A percentile compares a stretch with the other conserved stretches of the same genome.
Evolutionary conservation across 768 basidiomycete species (phyloP).

Genomic region (Termitomyces sp.): DNA sequence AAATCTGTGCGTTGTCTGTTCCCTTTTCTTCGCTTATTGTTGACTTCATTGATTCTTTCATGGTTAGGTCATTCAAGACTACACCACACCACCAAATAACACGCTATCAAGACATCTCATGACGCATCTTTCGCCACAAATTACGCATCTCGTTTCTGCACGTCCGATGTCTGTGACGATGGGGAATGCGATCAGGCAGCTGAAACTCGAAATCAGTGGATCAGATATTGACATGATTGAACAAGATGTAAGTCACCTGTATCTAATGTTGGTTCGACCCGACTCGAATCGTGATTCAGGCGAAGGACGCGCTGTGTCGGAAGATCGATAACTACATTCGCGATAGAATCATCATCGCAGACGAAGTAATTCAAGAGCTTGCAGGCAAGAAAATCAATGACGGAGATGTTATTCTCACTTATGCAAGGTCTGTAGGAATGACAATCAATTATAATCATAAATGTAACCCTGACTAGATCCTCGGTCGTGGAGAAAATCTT

Average conservation of each 20-base stretch:
- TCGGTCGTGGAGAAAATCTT: slow-evolving; percentile 92
- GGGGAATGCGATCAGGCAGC: slow-evolving; percentile 90
- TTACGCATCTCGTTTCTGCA: slow-evolving; percentile 81
- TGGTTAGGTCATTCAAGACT: slow-evolving; percentile 81
- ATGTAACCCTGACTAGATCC: slow-evolving; percentile 47
- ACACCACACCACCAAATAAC: slow-evolving; percentile 79
- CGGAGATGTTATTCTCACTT: slow-evolving; percentile 89
- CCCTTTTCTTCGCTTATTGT: slow-evolving; percentile 1
- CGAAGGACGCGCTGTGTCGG: slow-evolving; percentile 75
- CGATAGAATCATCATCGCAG: slow-evolving; percentile 90
- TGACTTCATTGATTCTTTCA: slow-evolving; percentile 2
- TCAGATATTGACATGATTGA: slow-evolving; percentile 92
- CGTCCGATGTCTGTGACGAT: slow-evolving; percentile 90
- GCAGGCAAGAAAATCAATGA: slow-evolving; percentile 93
- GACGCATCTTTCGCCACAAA: slow-evolving; percentile 90
- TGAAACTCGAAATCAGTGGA: slow-evolving; percentile 92
- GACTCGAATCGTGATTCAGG: slow-evolving; percentile 39
- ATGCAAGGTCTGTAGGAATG: slow-evolving; percentile 61
- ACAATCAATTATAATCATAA: neutral
- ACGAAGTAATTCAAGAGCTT: slow-evolving; percentile 85
- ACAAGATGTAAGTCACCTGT: slow-evolving; percentile 62
- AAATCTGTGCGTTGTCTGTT: slow-evolving; percentile 61
- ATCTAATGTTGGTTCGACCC: neutral
- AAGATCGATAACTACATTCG: slow-evolving; percentile 92
- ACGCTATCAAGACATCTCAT: slow-evolving; percentile 88